phyloP scores from a whole-genome alignment of 192 early-diverging fungal species.

The Mortierella antarctica region DNA sequence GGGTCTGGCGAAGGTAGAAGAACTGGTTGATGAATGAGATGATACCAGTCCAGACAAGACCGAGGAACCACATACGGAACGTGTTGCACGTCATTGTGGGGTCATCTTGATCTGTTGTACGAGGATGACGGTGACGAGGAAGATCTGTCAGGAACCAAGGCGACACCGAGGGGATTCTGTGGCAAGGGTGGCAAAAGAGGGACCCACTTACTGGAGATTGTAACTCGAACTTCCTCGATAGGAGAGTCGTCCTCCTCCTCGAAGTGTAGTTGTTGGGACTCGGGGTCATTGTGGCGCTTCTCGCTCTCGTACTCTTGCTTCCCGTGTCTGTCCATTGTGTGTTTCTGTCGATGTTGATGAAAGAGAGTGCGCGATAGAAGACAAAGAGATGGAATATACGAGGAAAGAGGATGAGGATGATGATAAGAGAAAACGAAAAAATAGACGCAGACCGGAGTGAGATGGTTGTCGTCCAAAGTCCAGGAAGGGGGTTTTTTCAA shows the following conservation, averaged over 20 bases:
- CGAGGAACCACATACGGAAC: constrained; percentile 64
- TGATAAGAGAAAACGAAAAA: not conserved
- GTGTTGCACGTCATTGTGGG: constrained; percentile 59
- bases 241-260: constrained; percentile 54
- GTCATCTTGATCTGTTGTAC: constrained; percentile 56
- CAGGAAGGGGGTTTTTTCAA: too few relatives aligned
- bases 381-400: too few relatives aligned
- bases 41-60: constrained; percentile 47
- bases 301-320: constrained; percentile 29
- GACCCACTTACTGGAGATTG: constrained; percentile 47
- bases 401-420: not conserved
- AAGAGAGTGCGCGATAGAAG: not conserved
- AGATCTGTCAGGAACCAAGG: not conserved
- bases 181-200: not conserved
- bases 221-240: constrained; percentile 58
- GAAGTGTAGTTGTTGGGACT: not conserved
- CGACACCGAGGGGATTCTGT: not conserved
- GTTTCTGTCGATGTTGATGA: constrained; percentile 14
- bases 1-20: constrained; percentile 60
- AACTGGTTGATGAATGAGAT: constrained; percentile 63
- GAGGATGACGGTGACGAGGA: not conserved
- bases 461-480: not conserved
- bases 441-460: not conserved
- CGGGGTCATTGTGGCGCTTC: constrained; percentile 18
- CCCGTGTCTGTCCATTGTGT: too few relatives aligned